A percentile compares a stretch with the other conserved stretches of the same genome.
These are phyloP conservation scores for Pisolithus sp. DNA, from an alignment of 768 basidiomycete species.

Conservation along the genomic window DNA sequence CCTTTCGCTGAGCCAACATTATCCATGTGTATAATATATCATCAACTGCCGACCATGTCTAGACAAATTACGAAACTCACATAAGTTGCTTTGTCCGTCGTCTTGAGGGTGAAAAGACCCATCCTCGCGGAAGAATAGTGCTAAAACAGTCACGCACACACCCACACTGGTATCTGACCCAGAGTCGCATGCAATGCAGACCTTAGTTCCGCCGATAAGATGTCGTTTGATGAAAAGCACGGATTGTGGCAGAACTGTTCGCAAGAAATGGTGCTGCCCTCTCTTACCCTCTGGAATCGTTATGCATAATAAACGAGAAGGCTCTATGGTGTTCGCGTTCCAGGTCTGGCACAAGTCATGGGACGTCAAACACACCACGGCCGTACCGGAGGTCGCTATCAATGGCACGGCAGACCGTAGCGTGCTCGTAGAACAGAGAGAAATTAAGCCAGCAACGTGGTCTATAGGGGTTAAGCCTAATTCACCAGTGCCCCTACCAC, in stretches of 20 bases:
- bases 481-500: neutral
- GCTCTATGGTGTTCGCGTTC: neutral
- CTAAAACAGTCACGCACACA: constrained; percentile 52
- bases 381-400: constrained; percentile 1
- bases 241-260: constrained; percentile 41
- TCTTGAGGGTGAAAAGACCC: constrained; percentile 29
- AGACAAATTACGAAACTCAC: constrained; percentile 13
- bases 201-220: constrained; percentile 28
- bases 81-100: constrained; percentile 6
- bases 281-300: constrained; percentile 41
- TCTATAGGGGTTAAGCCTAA: constrained; percentile 11
- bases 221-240: constrained; percentile 39
- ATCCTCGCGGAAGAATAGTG: constrained; percentile 50
- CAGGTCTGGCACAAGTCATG: neutral
- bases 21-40: neutral
- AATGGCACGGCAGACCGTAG: constrained; percentile 7
- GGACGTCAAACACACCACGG: constrained; percentile 14
- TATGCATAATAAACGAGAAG: constrained; percentile 17
- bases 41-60: neutral
- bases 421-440: constrained; percentile 31
- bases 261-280: constrained; percentile 45
- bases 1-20: constrained; percentile 40
- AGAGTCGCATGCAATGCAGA: constrained; percentile 49
- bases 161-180: constrained; percentile 64
- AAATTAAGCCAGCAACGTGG: constrained; percentile 35